Evolutionary conservation across 1,284 basidiomycete genomes (phyloP).

Genomic region (Sporisorium exsertum): DNA sequence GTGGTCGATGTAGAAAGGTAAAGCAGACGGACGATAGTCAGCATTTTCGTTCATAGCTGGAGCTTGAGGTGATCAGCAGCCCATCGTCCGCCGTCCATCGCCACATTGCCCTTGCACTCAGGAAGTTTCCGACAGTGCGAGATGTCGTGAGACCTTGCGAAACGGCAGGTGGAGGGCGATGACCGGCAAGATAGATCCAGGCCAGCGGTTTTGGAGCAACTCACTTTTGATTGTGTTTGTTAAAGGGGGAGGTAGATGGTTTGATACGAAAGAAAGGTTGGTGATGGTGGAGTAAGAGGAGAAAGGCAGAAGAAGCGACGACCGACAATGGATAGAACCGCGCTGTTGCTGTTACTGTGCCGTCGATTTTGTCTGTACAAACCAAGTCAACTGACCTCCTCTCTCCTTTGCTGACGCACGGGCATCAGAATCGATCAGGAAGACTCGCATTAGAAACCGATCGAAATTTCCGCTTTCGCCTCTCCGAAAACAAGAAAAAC

Average conservation of each 20-base stretch:
- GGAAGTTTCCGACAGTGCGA: not conserved
- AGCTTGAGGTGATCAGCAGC: too few species aligned
- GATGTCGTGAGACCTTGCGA: conserved; percentile 22
- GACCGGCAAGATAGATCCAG: not conserved
- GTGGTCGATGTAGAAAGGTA: not conserved
- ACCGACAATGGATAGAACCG: conserved; percentile 12
- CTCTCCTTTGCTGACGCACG: conserved; percentile 13
- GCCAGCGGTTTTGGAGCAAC: conserved; percentile 3
- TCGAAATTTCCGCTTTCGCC: conserved; percentile 22
- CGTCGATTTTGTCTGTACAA: conserved; percentile 3
- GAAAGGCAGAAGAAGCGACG: not conserved
- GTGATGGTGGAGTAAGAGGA: conserved; percentile 23
- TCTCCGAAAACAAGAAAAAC: not conserved
- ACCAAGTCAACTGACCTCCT: conserved; percentile 16
- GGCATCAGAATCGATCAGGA: conserved; percentile 35
- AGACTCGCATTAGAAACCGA: conserved; percentile 22
- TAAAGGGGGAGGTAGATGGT: conserved; percentile 2
- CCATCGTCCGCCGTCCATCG: not conserved
- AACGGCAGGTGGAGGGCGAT: not conserved
- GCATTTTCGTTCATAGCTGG: not conserved
- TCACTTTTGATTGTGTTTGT: conserved; percentile 32
- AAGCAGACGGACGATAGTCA: not conserved
- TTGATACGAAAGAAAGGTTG: conserved; percentile 6
- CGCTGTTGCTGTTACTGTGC: conserved; percentile 7
- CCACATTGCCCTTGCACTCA: not conserved